These are phyloP conservation scores for Wickerhamiella alocasiicola DNA, from an alignment of 805 yeast species.

Conservation along the genomic window DNA sequence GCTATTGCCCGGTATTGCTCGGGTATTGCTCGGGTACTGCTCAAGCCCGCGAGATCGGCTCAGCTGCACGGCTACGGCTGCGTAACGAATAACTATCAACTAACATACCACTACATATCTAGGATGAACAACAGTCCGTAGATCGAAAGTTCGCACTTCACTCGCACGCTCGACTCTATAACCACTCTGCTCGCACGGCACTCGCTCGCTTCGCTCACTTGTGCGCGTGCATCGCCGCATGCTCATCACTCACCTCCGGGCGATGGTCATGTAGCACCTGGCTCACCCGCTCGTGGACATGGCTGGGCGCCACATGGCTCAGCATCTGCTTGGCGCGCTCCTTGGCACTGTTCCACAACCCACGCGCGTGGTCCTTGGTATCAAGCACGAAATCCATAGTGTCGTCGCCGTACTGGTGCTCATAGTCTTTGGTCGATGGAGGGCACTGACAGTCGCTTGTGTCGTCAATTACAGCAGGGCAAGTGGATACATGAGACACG, in stretches of 20 bases:
- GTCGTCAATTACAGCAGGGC: neutral
- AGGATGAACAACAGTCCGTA: too few species aligned
- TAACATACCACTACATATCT: too few species aligned
- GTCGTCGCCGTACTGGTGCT: conserved; percentile 12
- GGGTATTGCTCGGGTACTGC: too few species aligned
- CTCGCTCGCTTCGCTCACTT: too few species aligned
- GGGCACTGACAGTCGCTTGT: neutral
- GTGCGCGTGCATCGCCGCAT: conserved; percentile 4
- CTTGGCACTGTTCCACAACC: neutral
- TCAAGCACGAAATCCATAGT: conserved; percentile 5
- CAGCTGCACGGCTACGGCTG: too few species aligned
- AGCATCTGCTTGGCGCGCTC: conserved; percentile 4
- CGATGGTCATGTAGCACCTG: conserved; percentile 10
- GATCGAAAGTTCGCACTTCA: too few species aligned
- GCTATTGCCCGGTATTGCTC: too few species aligned
- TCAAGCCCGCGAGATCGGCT: too few species aligned
- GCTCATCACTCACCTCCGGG: conserved; percentile 9
- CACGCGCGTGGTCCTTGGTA: conserved; percentile 9
- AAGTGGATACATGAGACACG: neutral
- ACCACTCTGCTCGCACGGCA: too few species aligned
- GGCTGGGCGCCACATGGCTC: conserved; percentile 7
- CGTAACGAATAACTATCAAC: too few species aligned
- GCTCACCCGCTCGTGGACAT: conserved; percentile 4
- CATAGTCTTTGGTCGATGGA: neutral
- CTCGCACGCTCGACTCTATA: too few species aligned